Conservation (phyloP, 2,329 filamentous ascomycete species). For the Xylaria sp. region DNA sequence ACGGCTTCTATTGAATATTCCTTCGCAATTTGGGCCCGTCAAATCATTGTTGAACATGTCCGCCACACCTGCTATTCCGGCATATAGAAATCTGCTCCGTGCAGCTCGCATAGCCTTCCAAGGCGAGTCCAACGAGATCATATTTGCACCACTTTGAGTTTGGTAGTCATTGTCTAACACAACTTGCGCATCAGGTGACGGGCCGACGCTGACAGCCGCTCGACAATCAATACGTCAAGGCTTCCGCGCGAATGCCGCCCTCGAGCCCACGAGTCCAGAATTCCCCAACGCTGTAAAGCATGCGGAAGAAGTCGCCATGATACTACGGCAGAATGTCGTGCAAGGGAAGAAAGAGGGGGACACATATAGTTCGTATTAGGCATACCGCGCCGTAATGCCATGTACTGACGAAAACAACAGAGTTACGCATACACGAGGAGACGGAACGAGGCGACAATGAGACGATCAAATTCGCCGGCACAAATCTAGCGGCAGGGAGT, state of each 20-base stretch:
- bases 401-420: slow-evolving; percentile 57
- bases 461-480: slow-evolving; percentile 74
- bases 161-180: not conserved
- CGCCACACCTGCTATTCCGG: slow-evolving; percentile 69
- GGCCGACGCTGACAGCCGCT: slow-evolving; percentile 74
- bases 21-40: not conserved
- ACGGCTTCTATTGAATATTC: not conserved
- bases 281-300: slow-evolving; percentile 75
- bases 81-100: slow-evolving; percentile 85
- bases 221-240: slow-evolving; percentile 75
- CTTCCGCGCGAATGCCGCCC: slow-evolving; percentile 75
- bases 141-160: too few species aligned
- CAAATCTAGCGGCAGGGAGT: slow-evolving; percentile 45
- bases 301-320: slow-evolving; percentile 82
- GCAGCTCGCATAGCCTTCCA: slow-evolving; percentile 85
- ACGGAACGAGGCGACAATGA: slow-evolving; percentile 96
- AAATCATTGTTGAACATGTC: slow-evolving; percentile 27
- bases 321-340: slow-evolving; percentile 86
- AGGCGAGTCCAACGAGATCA: slow-evolving; percentile 62
- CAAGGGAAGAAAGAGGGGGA: slow-evolving; percentile 74
- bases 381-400: not conserved
- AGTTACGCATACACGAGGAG: slow-evolving; percentile 87
- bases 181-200: slow-evolving; percentile 70
- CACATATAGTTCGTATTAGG: slow-evolving; percentile 67
- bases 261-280: slow-evolving; percentile 68